Evolutionary conservation across 2,329 filamentous ascomycete species (phyloP).

Genomic region (Zasmidium angulare): DNA sequence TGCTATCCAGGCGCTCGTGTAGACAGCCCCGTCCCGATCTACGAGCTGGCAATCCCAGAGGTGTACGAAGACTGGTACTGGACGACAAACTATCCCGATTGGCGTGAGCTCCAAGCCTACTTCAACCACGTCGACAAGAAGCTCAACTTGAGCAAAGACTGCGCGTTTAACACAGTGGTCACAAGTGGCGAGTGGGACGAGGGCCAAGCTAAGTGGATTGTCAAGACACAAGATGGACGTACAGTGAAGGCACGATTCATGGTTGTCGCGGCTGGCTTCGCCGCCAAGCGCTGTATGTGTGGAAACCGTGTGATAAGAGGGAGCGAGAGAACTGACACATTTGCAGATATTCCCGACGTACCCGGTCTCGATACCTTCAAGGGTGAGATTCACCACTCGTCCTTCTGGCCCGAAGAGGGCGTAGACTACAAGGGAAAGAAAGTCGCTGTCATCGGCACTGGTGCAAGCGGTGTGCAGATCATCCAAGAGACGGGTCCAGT

Average conservation of each 20-base stretch:
- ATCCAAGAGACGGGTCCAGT: conserved; percentile 54
- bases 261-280: conserved; percentile 56
- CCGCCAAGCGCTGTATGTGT: conserved; percentile 52
- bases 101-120: conserved; percentile 54
- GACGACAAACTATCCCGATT: conserved; percentile 34
- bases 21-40: conserved; percentile 38
- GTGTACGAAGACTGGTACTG: conserved; percentile 59
- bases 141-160: conserved; percentile 57
- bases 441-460: conserved; percentile 64
- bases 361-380: conserved; percentile 60
- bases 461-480: conserved; percentile 64
- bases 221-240: conserved; percentile 54
- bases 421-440: conserved; percentile 58
- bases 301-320: not conserved
- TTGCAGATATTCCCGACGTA: conserved; percentile 56
- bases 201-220: conserved; percentile 48
- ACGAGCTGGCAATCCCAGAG: conserved; percentile 41
- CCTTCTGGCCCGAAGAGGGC: conserved; percentile 43
- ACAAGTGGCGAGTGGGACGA: conserved; percentile 54
- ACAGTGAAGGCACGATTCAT: conserved; percentile 53
- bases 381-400: conserved; percentile 52
- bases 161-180: conserved; percentile 57
- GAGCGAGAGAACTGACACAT: conserved; percentile 1
- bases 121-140: conserved; percentile 61
- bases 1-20: conserved; percentile 44